Percentiles rank a stretch among this genome's conserved stretches.
phyloP scores from a whole-genome alignment of 352 stramenopile genomes.

The Nannochloropsis limnetica region DNA sequence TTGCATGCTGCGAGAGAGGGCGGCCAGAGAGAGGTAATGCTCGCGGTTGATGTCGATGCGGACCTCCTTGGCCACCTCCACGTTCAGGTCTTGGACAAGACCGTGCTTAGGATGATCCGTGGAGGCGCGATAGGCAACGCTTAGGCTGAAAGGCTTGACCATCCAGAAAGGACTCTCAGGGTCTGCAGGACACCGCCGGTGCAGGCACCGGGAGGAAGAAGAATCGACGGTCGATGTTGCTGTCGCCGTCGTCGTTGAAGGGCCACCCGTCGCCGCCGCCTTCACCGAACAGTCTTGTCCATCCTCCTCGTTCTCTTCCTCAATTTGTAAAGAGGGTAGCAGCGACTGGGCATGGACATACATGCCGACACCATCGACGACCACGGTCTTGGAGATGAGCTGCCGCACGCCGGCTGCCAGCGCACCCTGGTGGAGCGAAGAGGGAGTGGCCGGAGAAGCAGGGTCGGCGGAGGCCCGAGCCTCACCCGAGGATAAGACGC shows the following conservation, averaged over 20 bases:
- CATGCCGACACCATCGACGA: background rate
- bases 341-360: background rate
- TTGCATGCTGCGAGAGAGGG: background rate
- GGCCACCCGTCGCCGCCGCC: background rate
- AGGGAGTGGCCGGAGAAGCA: background rate
- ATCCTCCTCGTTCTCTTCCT: background rate
- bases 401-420: background rate
- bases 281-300: background rate
- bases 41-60: background rate
- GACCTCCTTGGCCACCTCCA: background rate
- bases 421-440: background rate
- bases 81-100: background rate
- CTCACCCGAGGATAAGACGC: background rate
- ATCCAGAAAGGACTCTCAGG: background rate
- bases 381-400: background rate
- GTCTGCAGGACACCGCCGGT: background rate
- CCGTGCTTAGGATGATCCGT: background rate
- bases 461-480: background rate
- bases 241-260: background rate
- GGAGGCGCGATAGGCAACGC: background rate
- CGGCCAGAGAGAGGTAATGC: background rate
- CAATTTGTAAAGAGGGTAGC: background rate
- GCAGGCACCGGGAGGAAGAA: background rate
- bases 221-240: background rate
- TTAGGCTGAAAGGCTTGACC: conserved; percentile 8